A percentile compares a stretch with the other conserved stretches of the same genome.
phyloP scores from a whole-genome alignment of 352 stramenopile species.

The Phytophthora colocasiae region DNA sequence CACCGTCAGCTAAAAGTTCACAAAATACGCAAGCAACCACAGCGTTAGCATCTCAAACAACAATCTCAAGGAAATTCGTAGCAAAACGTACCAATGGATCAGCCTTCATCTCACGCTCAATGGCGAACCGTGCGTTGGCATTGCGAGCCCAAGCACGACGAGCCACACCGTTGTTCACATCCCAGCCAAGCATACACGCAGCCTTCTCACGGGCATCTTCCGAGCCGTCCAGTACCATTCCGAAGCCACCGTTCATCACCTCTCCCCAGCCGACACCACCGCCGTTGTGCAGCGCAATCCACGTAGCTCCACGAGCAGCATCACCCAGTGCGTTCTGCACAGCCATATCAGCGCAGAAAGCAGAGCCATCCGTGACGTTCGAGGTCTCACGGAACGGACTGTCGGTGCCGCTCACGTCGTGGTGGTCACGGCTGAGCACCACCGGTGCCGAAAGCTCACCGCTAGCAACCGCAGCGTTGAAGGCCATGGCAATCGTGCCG shows the following conservation, averaged over 20 bases:
- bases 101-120: constrained; percentile 83
- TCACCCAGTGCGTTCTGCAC: constrained; percentile 92
- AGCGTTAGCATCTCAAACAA: background rate
- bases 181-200: constrained; percentile 84
- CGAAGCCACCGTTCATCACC: constrained; percentile 91
- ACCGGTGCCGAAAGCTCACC: constrained; percentile 77
- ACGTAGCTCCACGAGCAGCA: constrained; percentile 83
- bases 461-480: constrained; percentile 81
- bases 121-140: constrained; percentile 84
- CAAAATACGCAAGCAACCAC: constrained; percentile 21
- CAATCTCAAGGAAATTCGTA: background rate
- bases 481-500: constrained; percentile 77
- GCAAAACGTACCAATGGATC: constrained; percentile 65
- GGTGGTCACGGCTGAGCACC: constrained; percentile 88
- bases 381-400: constrained; percentile 90
- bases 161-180: constrained; percentile 91
- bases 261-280: constrained; percentile 90
- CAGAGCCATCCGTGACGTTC: constrained; percentile 88
- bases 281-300: constrained; percentile 90
- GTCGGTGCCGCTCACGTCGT: constrained; percentile 91
- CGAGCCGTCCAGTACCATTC: constrained; percentile 87
- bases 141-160: constrained; percentile 86
- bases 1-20: constrained; percentile 52
- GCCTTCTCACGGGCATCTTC: constrained; percentile 69
- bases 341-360: constrained; percentile 90